Evolutionary conservation across 441 rosid species (phyloP), one percentile per base, ranked within the genome.

Genomic region (Flueggea neowawraea): DNA sequence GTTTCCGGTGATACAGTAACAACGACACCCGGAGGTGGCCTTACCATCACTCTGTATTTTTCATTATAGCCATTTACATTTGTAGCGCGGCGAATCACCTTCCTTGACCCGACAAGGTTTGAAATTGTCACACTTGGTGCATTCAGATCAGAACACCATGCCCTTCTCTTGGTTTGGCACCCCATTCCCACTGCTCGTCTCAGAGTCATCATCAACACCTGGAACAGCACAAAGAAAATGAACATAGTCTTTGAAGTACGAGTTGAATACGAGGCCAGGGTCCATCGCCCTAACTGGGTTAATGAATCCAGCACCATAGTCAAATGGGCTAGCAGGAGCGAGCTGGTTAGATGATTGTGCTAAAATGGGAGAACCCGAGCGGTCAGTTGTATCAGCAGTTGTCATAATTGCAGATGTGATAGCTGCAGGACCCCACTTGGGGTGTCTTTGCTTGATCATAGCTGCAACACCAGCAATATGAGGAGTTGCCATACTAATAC

Each of bases 401-500:
- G 97, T 90, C 70, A 96, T 90, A 66, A 93, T 86, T 17, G 98
- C 96, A 48, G 98, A 88, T 55, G 79, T 86, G 69, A 90, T 79
- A 39, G 97, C 96, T 60, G 98, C 79, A 49, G 97, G 98, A 69
- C 96, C 82, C 75, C 88, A 86, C 8, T 69, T 69, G 17, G 82
- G 85, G 45, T 86, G 90, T 63, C 75, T 93, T 62, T 90, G 98
- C 79, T 84, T 88, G 68, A 93, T 75, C 61, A 90, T 66, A 52
- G 96, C 98, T 59, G 97, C 96, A 44, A 93, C 78, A 43, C 95
- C 97, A 41, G 97, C 92, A 63, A 90, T 54, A 70, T 90, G 98
- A 69, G 98, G 97, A 75, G 96, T 91, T 41, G 97, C 92, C 98
- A 93, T 90, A 78, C 98, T 90, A 6, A 96, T 93, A 62, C 97